Conservation (phyloP, 768 basidiomycete genomes). For the Vararia minispora region DNA sequence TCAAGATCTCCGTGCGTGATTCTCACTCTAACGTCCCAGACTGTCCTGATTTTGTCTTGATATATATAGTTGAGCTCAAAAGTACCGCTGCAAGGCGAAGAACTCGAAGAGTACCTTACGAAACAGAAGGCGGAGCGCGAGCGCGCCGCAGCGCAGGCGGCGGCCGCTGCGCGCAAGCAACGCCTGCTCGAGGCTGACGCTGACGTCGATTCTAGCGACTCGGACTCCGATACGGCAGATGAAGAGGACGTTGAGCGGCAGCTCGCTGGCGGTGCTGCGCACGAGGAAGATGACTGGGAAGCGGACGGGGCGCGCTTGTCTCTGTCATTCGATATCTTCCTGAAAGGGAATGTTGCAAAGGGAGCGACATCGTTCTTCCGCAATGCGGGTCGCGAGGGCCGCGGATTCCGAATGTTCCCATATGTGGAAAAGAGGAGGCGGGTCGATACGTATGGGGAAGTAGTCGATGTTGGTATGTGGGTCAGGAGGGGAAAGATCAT, state of each 20-base stretch:
- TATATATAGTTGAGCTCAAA: slow-evolving; percentile 73
- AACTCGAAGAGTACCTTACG: slow-evolving; percentile 71
- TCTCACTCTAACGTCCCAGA: not conserved
- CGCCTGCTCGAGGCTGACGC: slow-evolving; percentile 92
- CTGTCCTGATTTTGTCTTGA: slow-evolving; percentile 5
- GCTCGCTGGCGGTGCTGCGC: slow-evolving; percentile 32
- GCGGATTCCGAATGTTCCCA: slow-evolving; percentile 94
- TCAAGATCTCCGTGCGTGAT: slow-evolving; percentile 51
- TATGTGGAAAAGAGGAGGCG: slow-evolving; percentile 86
- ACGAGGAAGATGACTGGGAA: slow-evolving; percentile 60
- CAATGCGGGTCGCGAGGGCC: slow-evolving; percentile 52
- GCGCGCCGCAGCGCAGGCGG: slow-evolving; percentile 79
- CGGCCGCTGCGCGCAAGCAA: slow-evolving; percentile 70
- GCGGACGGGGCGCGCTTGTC: slow-evolving; percentile 64
- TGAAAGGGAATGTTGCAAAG: slow-evolving; percentile 91
- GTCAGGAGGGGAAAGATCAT: slow-evolving; percentile 81
- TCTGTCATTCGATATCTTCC: slow-evolving; percentile 90
- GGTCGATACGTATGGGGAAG: slow-evolving; percentile 95
- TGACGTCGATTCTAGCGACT: slow-evolving; percentile 71
- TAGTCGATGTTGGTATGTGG: slow-evolving; percentile 94
- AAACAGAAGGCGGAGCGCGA: slow-evolving; percentile 71
- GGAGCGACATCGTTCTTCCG: slow-evolving; percentile 86
- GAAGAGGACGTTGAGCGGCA: slow-evolving; percentile 50
- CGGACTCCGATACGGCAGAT: slow-evolving; percentile 54
- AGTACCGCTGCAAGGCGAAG: slow-evolving; percentile 79